phyloP scores from a whole-genome alignment of 345 rosid species.

The Raphanus sativus region DNA sequence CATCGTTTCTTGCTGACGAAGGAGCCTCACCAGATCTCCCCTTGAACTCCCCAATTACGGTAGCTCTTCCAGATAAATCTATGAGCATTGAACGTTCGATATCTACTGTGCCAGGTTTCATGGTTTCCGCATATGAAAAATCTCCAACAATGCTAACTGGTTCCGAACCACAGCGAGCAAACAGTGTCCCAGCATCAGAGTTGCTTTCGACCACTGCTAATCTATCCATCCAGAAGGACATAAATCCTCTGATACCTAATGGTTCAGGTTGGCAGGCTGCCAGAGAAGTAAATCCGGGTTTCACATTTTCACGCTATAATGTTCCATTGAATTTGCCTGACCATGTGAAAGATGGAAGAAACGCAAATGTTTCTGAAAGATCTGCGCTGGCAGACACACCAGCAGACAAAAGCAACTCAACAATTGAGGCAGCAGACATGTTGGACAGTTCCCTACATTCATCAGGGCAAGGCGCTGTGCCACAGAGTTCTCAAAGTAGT shows the following conservation, averaged over 20 bases:
- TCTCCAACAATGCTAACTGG: conserved; percentile 44
- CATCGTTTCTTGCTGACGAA: conserved; percentile 98
- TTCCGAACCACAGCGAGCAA: conserved; percentile 52
- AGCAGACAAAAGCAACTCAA: conserved; percentile 35
- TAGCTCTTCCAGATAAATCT: conserved; percentile 78
- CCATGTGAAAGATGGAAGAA: conserved; percentile 41
- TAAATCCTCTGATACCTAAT: conserved; percentile 45
- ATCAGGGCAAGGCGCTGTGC: conserved; percentile 36
- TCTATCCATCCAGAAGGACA: conserved; percentile 39
- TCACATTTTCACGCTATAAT: conserved; percentile 35
- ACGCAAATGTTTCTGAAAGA: conserved; percentile 40
- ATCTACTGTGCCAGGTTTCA: conserved; percentile 86
- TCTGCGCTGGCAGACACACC: conserved; percentile 37
- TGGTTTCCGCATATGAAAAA: conserved; percentile 53
- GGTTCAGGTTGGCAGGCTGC: conserved; percentile 45
- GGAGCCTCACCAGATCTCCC: conserved; percentile 93
- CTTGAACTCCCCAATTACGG: conserved; percentile 70
- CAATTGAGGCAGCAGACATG: conserved; percentile 33
- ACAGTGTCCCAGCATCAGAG: conserved; percentile 50
- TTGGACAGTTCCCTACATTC: conserved; percentile 27
- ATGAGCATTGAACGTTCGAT: conserved; percentile 72
- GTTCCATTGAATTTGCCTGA: conserved; percentile 42
- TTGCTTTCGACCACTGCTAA: conserved; percentile 39
- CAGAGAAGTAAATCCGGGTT: conserved; percentile 34
- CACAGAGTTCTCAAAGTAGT: conserved; percentile 36